Percentiles rank a stretch among this genome's conserved stretches.
phyloP scores from a whole-genome alignment of 805 yeast genomes.

The Kodamaea sagamina region DNA sequence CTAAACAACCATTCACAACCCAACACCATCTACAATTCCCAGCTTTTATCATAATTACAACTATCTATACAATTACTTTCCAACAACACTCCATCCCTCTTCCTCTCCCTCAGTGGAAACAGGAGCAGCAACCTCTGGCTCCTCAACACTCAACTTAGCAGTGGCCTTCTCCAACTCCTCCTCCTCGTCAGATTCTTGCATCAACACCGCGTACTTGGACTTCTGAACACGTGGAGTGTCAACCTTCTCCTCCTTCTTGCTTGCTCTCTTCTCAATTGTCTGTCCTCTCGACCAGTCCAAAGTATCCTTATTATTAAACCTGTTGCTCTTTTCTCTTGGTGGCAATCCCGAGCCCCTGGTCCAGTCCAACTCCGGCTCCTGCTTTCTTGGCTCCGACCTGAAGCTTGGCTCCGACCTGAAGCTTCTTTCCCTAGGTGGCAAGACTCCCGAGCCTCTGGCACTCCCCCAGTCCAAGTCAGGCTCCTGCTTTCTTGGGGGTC shows the following conservation, averaged over 20 bases:
- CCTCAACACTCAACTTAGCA: slow-evolving; percentile 13
- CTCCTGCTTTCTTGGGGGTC: slow-evolving; percentile 46
- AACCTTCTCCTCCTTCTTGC: slow-evolving; percentile 20
- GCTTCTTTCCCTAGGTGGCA: slow-evolving; percentile 43
- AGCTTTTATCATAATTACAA: slow-evolving; percentile 3
- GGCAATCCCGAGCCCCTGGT: slow-evolving; percentile 45
- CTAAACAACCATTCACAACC: too few species aligned
- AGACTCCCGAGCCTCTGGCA: slow-evolving; percentile 36
- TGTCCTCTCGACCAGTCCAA: slow-evolving; percentile 45
- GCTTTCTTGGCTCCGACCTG: slow-evolving; percentile 36
- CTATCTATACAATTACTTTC: slow-evolving; percentile 30
- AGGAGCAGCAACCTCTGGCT: slow-evolving; percentile 11
- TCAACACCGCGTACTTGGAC: slow-evolving; percentile 50
- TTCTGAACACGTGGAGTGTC: slow-evolving; percentile 41
- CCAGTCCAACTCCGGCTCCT: slow-evolving; percentile 47
- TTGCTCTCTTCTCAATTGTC: slow-evolving; percentile 24
- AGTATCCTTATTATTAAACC: slow-evolving; percentile 13
- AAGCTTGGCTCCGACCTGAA: slow-evolving; percentile 22
- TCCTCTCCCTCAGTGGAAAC: slow-evolving; percentile 29
- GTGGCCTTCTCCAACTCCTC: slow-evolving; percentile 26
- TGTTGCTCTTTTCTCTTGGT: slow-evolving; percentile 23
- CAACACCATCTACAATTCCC: neutral
- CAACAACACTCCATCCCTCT: slow-evolving; percentile 50
- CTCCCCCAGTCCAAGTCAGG: slow-evolving; percentile 68
- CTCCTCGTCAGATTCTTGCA: slow-evolving; percentile 50